These are phyloP conservation scores for Chaetomium cochliodes DNA, from an alignment of 495 filamentous ascomycete species.

Conservation along the genomic window DNA sequence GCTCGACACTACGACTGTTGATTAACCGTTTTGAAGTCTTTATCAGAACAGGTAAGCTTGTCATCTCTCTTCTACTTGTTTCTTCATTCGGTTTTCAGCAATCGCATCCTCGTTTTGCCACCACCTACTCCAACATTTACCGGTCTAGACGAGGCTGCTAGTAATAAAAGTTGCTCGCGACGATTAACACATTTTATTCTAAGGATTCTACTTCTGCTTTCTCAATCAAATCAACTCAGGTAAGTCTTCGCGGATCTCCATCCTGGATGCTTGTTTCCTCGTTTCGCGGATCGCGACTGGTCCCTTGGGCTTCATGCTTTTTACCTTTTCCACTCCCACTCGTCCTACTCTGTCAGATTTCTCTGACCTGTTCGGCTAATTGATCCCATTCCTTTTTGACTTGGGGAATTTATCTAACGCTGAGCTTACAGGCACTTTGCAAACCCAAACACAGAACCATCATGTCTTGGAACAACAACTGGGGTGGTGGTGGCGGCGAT, in stretches of 20 bases:
- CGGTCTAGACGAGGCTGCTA: neutral
- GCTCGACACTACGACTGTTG: neutral
- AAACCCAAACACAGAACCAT: neutral
- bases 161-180: neutral
- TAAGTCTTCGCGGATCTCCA: neutral
- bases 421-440: neutral
- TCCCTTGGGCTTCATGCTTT: too few species aligned
- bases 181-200: neutral
- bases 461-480: constrained; percentile 14
- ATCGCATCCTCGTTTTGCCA: neutral
- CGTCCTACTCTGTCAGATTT: neutral
- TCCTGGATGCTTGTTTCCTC: neutral
- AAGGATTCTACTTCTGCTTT: neutral
- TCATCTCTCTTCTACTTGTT: neutral
- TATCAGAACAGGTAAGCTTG: neutral
- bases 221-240: neutral
- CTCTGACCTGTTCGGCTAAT: neutral
- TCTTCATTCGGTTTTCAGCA: neutral
- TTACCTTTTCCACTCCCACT: neutral
- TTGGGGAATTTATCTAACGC: neutral
- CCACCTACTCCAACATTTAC: too few species aligned
- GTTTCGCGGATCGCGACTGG: too few species aligned
- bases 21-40: neutral
- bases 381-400: neutral
- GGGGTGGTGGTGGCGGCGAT: neutral